Base-by-base conservation (phyloP, 768 basidiomycete species). In the Russula sp. region DNA sequence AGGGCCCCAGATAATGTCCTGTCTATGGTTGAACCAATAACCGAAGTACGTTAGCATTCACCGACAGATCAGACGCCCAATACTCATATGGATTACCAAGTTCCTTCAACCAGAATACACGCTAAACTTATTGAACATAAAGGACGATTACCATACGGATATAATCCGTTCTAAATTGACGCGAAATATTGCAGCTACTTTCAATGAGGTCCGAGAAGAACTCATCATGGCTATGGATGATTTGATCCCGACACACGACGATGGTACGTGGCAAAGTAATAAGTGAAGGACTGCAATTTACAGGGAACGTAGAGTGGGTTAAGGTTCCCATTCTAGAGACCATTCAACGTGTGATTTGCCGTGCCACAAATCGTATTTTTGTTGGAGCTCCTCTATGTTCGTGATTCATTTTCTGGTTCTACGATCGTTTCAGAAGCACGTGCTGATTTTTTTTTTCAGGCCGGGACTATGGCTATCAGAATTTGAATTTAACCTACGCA, bases 341-440 rank as follows among this genome's bases (percentile, higher is more conserved):
- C 3, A 1, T 64, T 9, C 57, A 54, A 24, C 57, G 77, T 6
- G 42, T 44, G 42, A n/a, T 44, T 44, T 44, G 42, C 42, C 42
- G 42, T n/a, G 18, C 42, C 42, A 44, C 42, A 14, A 44, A 44
- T n/a, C 42, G 42, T n/a, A n/a, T 44, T 44, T 44, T 44, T n/a
- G 42, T 83, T 36, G 81, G 80, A 0, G 66, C 78, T 5, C 80
- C 81, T 0, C 63, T 80, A 7, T 82, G 81, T 56, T 42, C n/a
- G 58, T 30, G 6, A 34, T 42, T 22, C 2, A n/a, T 40, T 36
- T 14, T 7, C 24, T 20, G 10, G 30, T 52, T 38, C 42, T 44
- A 9, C 18, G 30, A n/a, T 44, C 42, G 6, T 2, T 42, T 36
- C 58, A 30, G 18, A 7, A 22, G 30, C 18, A 16, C 11, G 42